phyloP scores from a whole-genome alignment of 2,329 filamentous ascomycete species.

The Talaromyces sp. region DNA sequence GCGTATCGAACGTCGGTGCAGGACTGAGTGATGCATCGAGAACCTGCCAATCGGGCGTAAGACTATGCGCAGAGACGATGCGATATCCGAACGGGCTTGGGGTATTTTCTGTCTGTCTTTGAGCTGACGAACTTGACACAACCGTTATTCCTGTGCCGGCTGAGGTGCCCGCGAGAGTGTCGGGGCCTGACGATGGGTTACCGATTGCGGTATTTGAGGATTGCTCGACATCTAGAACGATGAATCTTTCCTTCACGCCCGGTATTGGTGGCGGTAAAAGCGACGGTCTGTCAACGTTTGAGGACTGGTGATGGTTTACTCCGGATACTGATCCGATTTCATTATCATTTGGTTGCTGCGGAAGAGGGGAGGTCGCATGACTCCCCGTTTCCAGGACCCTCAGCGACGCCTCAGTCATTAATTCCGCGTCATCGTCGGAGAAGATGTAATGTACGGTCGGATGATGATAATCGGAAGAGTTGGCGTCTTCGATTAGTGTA shows the following conservation, averaged over 20 bases:
- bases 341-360: constrained; percentile 25
- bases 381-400: constrained; percentile 48
- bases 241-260: constrained; percentile 50
- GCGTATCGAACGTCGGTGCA: constrained; percentile 57
- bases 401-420: constrained; percentile 62
- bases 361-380: constrained; percentile 22
- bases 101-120: constrained; percentile 16
- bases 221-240: constrained; percentile 52
- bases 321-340: background rate
- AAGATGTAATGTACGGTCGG: constrained; percentile 90
- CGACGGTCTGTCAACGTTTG: constrained; percentile 19
- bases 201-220: constrained; percentile 6
- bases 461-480: constrained; percentile 70
- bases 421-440: constrained; percentile 78
- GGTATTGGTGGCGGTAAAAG: constrained; percentile 45
- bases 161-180: constrained; percentile 13
- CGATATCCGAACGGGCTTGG: constrained; percentile 40
- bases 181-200: constrained; percentile 17
- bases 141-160: constrained; percentile 18
- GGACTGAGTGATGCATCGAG: constrained; percentile 49
- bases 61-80: constrained; percentile 64
- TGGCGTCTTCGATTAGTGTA: constrained; percentile 71
- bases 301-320: background rate
- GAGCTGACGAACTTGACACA: constrained; percentile 23
- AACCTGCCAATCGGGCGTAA: constrained; percentile 70